phyloP scores from a whole-genome alignment of 768 basidiomycete species.

The Kwoniella heveanensis region DNA sequence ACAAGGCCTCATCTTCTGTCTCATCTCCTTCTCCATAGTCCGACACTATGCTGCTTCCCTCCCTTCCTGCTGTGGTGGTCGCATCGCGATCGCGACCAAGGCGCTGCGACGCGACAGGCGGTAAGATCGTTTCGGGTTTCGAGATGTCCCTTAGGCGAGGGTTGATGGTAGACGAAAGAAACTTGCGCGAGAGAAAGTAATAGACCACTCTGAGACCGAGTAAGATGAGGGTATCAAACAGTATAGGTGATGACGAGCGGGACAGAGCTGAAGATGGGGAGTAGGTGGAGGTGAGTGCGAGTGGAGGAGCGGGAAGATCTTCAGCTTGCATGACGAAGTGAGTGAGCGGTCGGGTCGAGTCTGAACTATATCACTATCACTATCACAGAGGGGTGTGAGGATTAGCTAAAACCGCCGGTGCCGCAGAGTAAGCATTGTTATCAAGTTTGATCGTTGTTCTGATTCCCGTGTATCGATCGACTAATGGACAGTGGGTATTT shows the following conservation, averaged over 20 bases:
- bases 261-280: neutral
- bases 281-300: neutral
- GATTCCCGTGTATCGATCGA: too few species aligned
- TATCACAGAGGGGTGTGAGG: too few species aligned
- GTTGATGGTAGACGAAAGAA: slow-evolving; percentile 45
- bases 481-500: too few species aligned
- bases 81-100: neutral
- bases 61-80: neutral
- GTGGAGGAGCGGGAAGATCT: neutral
- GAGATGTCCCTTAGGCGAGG: slow-evolving; percentile 50
- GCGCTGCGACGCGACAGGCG: slow-evolving; percentile 3
- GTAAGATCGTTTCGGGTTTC: slow-evolving; percentile 27
- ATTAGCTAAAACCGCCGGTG: too few species aligned
- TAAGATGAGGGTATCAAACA: slow-evolving; percentile 46
- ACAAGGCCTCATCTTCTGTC: slow-evolving; percentile 19
- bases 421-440: too few species aligned
- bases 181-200: slow-evolving; percentile 45
- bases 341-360: too few species aligned
- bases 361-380: too few species aligned
- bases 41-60: neutral
- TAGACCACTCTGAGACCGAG: slow-evolving; percentile 39
- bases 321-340: neutral
- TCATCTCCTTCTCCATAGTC: slow-evolving; percentile 16
- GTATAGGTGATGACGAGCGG: slow-evolving; percentile 30
- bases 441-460: too few species aligned